Conservation (phyloP, 2,329 filamentous ascomycete species). For the Fusarium devonianum region DNA sequence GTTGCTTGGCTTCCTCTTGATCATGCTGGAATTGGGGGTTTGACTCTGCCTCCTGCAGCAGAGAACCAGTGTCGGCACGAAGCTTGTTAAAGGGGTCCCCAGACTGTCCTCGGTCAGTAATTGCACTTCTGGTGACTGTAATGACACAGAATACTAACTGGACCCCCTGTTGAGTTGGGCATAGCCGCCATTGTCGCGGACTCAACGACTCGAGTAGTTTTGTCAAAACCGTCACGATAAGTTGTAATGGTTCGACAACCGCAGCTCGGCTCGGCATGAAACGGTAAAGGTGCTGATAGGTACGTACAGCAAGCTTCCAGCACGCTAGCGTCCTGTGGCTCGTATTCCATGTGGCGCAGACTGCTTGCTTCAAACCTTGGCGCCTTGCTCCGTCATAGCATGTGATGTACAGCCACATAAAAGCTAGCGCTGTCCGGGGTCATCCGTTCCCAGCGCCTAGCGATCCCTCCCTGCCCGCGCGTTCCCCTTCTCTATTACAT, state of each 20-base stretch:
- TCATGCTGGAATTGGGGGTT: slow-evolving; percentile 46
- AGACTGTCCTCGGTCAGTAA: slow-evolving; percentile 42
- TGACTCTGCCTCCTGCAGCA: slow-evolving; percentile 51
- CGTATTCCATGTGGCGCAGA: slow-evolving; percentile 8
- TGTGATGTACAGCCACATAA: slow-evolving; percentile 33
- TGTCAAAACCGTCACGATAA: slow-evolving; percentile 30
- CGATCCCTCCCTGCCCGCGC: slow-evolving; percentile 8
- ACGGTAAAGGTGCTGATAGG: slow-evolving; percentile 5
- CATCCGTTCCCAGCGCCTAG: slow-evolving; percentile 17
- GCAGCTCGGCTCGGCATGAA: slow-evolving; percentile 17
- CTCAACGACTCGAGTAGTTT: slow-evolving; percentile 26
- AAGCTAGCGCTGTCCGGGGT: slow-evolving; percentile 18
- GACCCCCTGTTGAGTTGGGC: slow-evolving; percentile 40
- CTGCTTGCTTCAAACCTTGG: slow-evolving; percentile 15
- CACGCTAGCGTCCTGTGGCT: slow-evolving; percentile 5
- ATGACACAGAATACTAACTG: slow-evolving; percentile 38
- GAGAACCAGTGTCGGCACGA: slow-evolving; percentile 47
- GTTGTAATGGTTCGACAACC: slow-evolving; percentile 35
- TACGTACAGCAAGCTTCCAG: no score
- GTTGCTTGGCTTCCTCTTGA: slow-evolving; percentile 51
- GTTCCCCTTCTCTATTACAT: slow-evolving; percentile 27
- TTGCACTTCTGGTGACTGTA: slow-evolving; percentile 6
- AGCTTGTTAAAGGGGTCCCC: slow-evolving; percentile 52
- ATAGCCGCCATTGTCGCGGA: slow-evolving; percentile 46
- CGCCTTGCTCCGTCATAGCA: slow-evolving; percentile 6